Evolutionary conservation across 208 protist genomes (phyloP), one percentile per base, ranked within the genome.

Genomic region (Tritrichomonas musculus): DNA sequence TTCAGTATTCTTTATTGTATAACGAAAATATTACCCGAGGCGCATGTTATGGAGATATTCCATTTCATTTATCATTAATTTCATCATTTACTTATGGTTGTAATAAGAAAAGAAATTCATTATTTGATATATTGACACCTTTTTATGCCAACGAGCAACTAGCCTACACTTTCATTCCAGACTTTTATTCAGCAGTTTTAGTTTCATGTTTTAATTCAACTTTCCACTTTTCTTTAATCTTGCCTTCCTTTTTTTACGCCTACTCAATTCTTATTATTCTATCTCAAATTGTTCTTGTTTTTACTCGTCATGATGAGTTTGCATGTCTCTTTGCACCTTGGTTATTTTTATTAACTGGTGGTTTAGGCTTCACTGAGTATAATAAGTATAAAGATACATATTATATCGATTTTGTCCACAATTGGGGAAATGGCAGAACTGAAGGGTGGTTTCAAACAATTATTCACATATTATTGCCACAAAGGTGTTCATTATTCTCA

Each of bases 101-200:
- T 27, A 88, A 88, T 27, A 57, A 53, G 39, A n/a, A 53, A 8
- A 88, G 77, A 57, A 53, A 57, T 8, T 27, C 44, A 44, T 27
- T 88, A 5, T 88, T 88, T 36, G 77, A 88, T 50, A 57, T 88
- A 13, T 44, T 88, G 17, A 44, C 77, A 55, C 77, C 77, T 3
- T 88, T 88, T 47, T 88, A 39, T 39, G 41, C 77, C 33, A 44
- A 88, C 30, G 14, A 36, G 20, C 53, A 53, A 88, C 27, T 88
- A 11, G 77, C 41, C 1, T 88, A 88, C 57, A 25, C 77, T 0
- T 60, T 88, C 39, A 88, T 88, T 88, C 77, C 77, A 17, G 47
- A 88, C 39, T 88, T 41, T 88, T 88, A 88, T 50, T 44, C 77
- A 2, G 41, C 77, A 27, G 77, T 88, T 57, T 88, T 88, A n/a